phyloP scores from a whole-genome alignment of 2,329 filamentous ascomycete species.

The Paecilomyces sp. region DNA sequence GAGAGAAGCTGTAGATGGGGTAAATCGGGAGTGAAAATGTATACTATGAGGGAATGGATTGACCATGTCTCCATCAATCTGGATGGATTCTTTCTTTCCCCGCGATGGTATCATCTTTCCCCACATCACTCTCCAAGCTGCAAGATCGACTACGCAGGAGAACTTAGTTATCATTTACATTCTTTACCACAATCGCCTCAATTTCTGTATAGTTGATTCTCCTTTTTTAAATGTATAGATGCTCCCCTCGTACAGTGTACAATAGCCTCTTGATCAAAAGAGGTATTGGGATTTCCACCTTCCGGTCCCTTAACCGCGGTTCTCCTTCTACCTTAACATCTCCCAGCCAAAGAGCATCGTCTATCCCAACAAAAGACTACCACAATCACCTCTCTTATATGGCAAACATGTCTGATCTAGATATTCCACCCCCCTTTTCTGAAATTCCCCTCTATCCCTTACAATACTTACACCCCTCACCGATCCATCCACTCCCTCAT shows the following conservation, averaged over 20 bases:
- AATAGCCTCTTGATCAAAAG: neutral
- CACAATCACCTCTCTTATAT: neutral
- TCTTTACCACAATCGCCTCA: neutral
- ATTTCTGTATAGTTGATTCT: neutral
- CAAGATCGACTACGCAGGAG: neutral
- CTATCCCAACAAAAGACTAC: neutral
- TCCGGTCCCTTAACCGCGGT: neutral
- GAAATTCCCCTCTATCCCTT: constrained; percentile 22
- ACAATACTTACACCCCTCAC: constrained; percentile 21
- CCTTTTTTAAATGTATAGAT: neutral
- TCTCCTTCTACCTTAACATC: neutral
- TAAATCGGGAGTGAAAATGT: neutral
- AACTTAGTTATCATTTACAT: neutral
- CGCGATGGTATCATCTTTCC: neutral
- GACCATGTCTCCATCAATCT: neutral
- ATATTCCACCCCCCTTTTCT: constrained; percentile 17
- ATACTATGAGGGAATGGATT: neutral
- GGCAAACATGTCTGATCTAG: neutral
- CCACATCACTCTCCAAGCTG: neutral
- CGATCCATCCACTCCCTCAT: constrained; percentile 22
- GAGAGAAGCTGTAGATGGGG: too few species aligned
- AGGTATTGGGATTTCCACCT: neutral
- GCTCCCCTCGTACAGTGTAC: neutral
- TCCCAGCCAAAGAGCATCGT: neutral
- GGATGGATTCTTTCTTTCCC: neutral